These are phyloP conservation scores for Simplicillium sp. DNA, from an alignment of 2,329 filamentous ascomycete species.

Conservation along the genomic window DNA sequence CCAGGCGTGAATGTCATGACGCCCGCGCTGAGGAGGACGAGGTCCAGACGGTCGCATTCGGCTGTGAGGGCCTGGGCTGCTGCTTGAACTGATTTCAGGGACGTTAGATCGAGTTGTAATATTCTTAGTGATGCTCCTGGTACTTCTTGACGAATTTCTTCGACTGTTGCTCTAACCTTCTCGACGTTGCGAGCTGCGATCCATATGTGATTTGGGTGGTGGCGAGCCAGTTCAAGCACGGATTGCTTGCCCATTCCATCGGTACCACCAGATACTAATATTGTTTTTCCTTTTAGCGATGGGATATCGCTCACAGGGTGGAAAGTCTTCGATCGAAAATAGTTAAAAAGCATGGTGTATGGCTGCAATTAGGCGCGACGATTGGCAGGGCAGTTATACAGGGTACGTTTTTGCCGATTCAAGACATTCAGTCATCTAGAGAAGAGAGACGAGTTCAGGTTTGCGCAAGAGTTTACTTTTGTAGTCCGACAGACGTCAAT, in stretches of 20 bases:
- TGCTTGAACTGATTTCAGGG: constrained; percentile 1
- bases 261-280: constrained; percentile 6
- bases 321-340: too few relatives aligned
- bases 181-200: too few relatives aligned
- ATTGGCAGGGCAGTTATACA: too few relatives aligned
- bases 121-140: constrained; percentile 3
- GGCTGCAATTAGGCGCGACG: too few relatives aligned
- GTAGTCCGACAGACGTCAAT: too few relatives aligned
- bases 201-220: constrained; percentile 1
- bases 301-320: not conserved
- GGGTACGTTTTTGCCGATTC: too few relatives aligned
- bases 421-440: too few relatives aligned
- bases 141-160: not conserved
- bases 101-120: constrained; percentile 3
- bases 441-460: too few relatives aligned
- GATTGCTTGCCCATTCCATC: constrained; percentile 5
- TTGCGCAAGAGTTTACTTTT: too few relatives aligned
- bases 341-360: too few relatives aligned
- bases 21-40: constrained; percentile 4
- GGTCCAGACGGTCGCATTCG: too few relatives aligned
- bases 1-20: constrained; percentile 5
- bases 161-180: too few relatives aligned
- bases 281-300: not conserved
- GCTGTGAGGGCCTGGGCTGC: constrained; percentile 4
- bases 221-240: constrained; percentile 8